Base-by-base conservation (phyloP, 2,329 filamentous ascomycete species). In the Westerdykella ornata region DNA sequence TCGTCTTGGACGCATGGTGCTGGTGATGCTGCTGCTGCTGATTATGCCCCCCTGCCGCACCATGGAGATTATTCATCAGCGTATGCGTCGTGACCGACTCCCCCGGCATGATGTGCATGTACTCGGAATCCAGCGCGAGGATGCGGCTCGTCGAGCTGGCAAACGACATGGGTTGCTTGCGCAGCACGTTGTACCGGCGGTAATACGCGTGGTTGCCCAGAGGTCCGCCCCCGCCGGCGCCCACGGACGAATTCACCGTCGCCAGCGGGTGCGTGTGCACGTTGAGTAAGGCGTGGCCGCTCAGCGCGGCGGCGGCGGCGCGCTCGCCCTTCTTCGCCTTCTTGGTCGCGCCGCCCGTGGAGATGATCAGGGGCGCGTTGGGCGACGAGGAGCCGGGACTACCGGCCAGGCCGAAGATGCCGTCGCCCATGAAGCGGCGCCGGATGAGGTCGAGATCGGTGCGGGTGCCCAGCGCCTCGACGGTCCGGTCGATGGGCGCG, bases 161-260 rank as follows among this genome's bases (percentile, higher is more conserved):
- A 54, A 92, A 84, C 17, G 84, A 81, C 76, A 92, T 87, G 7
- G 84, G 82, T 64, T 89, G 85, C 65, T 88, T 87, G 48, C 86
- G 80, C 71, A 84, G 85, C 13, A 94, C 86, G 11, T 79, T 81
- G 66, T 88, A 92, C 53, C 82, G 84, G 57, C 85, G 83, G 68
- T 85, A 84, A 42, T 59, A 68, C 14, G 74, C 72, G 60, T 82
- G 78, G 48, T 79, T 78, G 13, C 82, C 79, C 37, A 88, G 15
- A 84, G 84, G 56, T 88, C 81, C 22, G n/a, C 22, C 22, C 4
- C 22, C 22, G 22, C 22, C 12, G 4, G 8, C 22, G 22, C 22
- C 12, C 8, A 26, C 22, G 22, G 22, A 26, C 4, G 22, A 26
- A 8, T 26, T 26, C 22, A 26, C 7, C 22, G 22, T 26, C 22